Evolutionary conservation across 192 early-diverging fungal genomes (phyloP), one percentile per base, ranked within the genome.

Genomic region (Rhizophagus clarus): DNA sequence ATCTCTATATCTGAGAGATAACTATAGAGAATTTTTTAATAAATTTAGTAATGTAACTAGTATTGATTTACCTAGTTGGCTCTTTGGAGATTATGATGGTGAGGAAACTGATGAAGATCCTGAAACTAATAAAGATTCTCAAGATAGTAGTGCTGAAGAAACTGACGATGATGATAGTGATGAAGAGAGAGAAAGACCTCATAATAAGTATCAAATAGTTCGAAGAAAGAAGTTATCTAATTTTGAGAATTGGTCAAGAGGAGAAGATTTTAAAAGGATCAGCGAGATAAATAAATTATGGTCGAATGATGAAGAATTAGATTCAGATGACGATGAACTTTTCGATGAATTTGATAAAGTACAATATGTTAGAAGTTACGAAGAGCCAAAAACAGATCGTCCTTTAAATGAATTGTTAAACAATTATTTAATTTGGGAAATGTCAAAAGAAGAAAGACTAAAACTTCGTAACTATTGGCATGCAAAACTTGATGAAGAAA

Each of bases 361-460:
- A 47, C 17, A 72, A 24, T 24, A 4, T 5, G 63, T 0, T 20
- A 12, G 40, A 31, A 37, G 10, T 56, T n/a, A 32, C 49, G 49
- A 51, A 51, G 8, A 22, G 31, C 80, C 80, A 3, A 47, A 69
- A 45, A 67, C 61, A 29, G 10, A 81, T 66, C 45, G 87, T 11
- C 24, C 75, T 9, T 37, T 88, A 22, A 75, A 82, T 32, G 79
- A 69, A 6, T 79, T 88, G 12, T 24, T 73, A 31, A n/a, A 60
- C 9, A 81, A 79, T 63, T 11, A 15, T 40, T 64, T 82, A 77
- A 80, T 91, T n/a, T 91, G 90, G 90, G 26, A 83, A 24, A 85
- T 90, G 87, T 86, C 86, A 1, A 69, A 31, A 37, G 22, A 0
- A 0, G 90, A 91, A 76, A 82, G 90, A 2, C 45, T 47, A 37